Evolutionary conservation across 305 asterid genomes (phyloP), one percentile per base, ranked within the genome.

Genomic region (Fraxinus xanthoxyloides): DNA sequence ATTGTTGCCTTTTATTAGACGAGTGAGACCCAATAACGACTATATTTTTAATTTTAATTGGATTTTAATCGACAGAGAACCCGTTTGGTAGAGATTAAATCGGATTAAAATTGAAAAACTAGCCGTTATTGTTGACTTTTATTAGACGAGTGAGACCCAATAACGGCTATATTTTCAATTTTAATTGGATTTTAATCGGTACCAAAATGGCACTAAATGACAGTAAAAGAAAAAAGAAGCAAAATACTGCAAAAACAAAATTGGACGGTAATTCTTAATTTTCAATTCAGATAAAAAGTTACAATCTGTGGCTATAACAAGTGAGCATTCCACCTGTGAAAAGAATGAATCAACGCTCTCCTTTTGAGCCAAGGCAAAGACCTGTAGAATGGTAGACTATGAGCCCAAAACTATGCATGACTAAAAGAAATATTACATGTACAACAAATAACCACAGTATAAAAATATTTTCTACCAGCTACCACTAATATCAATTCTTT

Each of bases 351-450:
- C 98, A 69, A 92, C 91, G 78, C 97, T 92, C 85, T 93, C 98
- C 87, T 89, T 97, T 79, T 97, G 98, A 89, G 99, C 98, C 82
- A 78, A 80, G 75, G 98, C 97, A 72, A 97, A 97, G 80, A 97
- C 98, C 99, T 96, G 91, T 75, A 81, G 79, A 85, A 84, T 72
- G 78, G 82, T 75, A 85, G 74, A 76, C 21, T 80, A 78, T 23
- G 76, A 83, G 75, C 83, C 43, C 76, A 76, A 82, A 28, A 63
- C 65, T 23, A 7, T 73, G 79, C 72, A 36, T 46, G 51, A 28
- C 51, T 56, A 79, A 8, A 40, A 70, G n/a, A 75, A 78, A 35
- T 15, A 73, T 23, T 21, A 24, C 1, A 30, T 31, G n/a, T 26
- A 69, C 21, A 69, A 83, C 70, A 28, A 35, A 48, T 38, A 30